phyloP scores from a whole-genome alignment of 2,329 filamentous ascomycete species.

The Monilinia vaccinii-corymbosi region DNA sequence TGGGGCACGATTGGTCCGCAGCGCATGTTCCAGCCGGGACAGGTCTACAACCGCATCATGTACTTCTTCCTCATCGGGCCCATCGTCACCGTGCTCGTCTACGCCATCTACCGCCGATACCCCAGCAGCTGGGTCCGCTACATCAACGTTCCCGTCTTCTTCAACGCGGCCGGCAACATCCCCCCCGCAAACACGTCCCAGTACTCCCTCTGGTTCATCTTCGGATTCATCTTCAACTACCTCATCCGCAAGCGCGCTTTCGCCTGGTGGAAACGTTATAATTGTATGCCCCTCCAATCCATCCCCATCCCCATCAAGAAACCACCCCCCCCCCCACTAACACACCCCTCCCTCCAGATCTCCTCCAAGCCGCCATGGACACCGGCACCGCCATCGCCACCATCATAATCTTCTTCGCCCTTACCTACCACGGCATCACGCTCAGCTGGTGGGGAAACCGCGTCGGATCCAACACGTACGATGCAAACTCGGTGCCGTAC shows the following conservation, averaged over 20 bases:
- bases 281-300: background rate
- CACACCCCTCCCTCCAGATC: conserved; percentile 25
- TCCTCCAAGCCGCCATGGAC: conserved; percentile 40
- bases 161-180: conserved; percentile 39
- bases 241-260: conserved; percentile 38
- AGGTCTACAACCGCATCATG: conserved; percentile 40
- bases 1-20: conserved; percentile 40
- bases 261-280: conserved; percentile 41
- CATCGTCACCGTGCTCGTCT: conserved; percentile 52
- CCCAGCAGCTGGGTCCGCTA: conserved; percentile 39
- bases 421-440: conserved; percentile 37
- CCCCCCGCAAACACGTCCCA: conserved; percentile 44
- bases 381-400: conserved; percentile 42
- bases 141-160: conserved; percentile 40
- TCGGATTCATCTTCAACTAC: conserved; percentile 41
- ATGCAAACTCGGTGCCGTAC: conserved; percentile 2
- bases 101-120: conserved; percentile 42
- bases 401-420: conserved; percentile 45
- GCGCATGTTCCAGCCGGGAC: conserved; percentile 40
- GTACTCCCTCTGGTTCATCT: conserved; percentile 37
- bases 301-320: conserved; percentile 27
- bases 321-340: background rate
- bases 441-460: conserved; percentile 32
- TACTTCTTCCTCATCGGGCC: conserved; percentile 43
- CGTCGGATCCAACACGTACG: background rate